Percentiles rank a stretch among this genome's conserved stretches.
phyloP scores from a whole-genome alignment of 208 protist genomes.

The Trypanosoma cruzi region DNA sequence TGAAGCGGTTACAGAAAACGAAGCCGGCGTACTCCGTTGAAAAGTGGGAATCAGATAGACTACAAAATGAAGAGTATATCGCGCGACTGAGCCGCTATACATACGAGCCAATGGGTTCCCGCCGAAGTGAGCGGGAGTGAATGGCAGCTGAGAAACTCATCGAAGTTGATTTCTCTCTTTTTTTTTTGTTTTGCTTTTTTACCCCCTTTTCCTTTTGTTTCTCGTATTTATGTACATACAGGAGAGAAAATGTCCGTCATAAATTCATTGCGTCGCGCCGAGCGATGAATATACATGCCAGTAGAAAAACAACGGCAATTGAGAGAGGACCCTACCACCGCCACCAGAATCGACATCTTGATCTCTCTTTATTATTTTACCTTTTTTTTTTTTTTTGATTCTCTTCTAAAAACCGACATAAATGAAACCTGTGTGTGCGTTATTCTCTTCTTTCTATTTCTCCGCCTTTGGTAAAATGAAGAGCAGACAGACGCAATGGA shows the following conservation, averaged over 20 bases:
- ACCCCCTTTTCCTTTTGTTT: neutral
- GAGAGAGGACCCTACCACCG: too few relatives aligned
- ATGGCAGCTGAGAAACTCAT: neutral
- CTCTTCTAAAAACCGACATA: neutral
- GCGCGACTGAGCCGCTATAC: slow-evolving; percentile 57
- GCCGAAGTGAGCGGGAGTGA: slow-evolving; percentile 1
- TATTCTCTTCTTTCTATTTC: neutral
- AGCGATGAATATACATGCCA: neutral
- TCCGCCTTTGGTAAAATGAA: neutral
- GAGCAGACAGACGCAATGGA: neutral
- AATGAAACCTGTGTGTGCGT: neutral
- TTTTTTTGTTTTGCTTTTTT: slow-evolving; percentile 1
- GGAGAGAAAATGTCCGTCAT: neutral
- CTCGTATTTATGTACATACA: neutral
- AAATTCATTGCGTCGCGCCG: neutral
- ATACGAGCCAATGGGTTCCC: slow-evolving; percentile 43
- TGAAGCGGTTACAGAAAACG: slow-evolving; percentile 45
- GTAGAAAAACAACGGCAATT: neutral
- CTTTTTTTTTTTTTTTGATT: neutral
- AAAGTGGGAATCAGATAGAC: slow-evolving; percentile 49
- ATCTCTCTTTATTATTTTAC: neutral
- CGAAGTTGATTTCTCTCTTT: slow-evolving; percentile 3
- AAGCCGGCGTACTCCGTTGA: slow-evolving; percentile 49
- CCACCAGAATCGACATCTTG: too few relatives aligned
- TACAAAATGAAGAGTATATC: slow-evolving; percentile 55